phyloP scores from a whole-genome alignment of 495 filamentous ascomycete genomes.

The Jackrogersella minutella region DNA sequence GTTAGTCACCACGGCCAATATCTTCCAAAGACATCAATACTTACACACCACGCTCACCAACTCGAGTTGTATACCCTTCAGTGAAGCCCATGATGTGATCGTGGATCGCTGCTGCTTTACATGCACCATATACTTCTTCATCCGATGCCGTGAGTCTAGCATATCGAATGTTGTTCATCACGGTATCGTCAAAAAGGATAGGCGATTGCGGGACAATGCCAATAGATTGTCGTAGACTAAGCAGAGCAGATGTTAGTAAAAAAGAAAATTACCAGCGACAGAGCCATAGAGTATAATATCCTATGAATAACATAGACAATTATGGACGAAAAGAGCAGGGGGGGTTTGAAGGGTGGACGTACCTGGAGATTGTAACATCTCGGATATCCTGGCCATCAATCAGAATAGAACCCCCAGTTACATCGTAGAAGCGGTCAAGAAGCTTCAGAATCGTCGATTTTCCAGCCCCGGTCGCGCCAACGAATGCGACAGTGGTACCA shows the following conservation, averaged over 20 bases:
- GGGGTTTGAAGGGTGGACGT: slow-evolving; percentile 12
- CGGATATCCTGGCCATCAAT: slow-evolving; percentile 80
- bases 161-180: slow-evolving; percentile 79
- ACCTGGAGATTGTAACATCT: slow-evolving; percentile 68
- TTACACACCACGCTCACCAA: slow-evolving; percentile 68
- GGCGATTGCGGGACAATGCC: slow-evolving; percentile 78
- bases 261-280: neutral
- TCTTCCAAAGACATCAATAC: slow-evolving; percentile 8
- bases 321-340: neutral
- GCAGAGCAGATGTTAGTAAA: slow-evolving; percentile 13
- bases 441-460: slow-evolving; percentile 81
- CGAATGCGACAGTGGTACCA: slow-evolving; percentile 75
- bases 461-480: slow-evolving; percentile 78
- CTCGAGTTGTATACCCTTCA: slow-evolving; percentile 66
- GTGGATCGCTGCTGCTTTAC: slow-evolving; percentile 72
- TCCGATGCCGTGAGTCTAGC: slow-evolving; percentile 67
- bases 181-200: slow-evolving; percentile 73
- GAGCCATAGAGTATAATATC: neutral
- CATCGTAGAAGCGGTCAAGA: slow-evolving; percentile 75
- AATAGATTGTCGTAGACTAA: slow-evolving; percentile 70
- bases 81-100: slow-evolving; percentile 73
- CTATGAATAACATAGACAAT: neutral
- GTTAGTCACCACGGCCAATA: neutral
- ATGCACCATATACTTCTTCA: slow-evolving; percentile 73
- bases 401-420: slow-evolving; percentile 66